Evolutionary conservation across 2,329 filamentous ascomycete species (phyloP).

Genomic region (Penicillium paneum): DNA sequence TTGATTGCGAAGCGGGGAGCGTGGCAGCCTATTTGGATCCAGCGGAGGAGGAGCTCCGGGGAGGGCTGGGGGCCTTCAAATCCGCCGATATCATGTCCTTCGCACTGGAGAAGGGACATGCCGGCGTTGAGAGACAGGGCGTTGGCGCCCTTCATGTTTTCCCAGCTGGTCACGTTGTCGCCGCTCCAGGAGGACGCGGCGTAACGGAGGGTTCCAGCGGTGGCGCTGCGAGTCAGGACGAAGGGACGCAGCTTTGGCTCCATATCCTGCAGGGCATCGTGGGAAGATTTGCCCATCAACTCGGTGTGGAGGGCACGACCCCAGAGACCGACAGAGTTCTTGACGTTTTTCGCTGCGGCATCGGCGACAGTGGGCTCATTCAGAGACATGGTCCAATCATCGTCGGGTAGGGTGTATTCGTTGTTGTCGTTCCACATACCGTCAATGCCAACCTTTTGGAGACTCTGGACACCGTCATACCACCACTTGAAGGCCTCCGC

Average conservation of each 20-base stretch:
- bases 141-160: slow-evolving; percentile 68
- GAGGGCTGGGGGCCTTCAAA: slow-evolving; percentile 68
- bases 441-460: slow-evolving; percentile 64
- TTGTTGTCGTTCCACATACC: slow-evolving; percentile 80
- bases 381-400: slow-evolving; percentile 63
- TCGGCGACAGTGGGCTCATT: slow-evolving; percentile 44
- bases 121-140: slow-evolving; percentile 66
- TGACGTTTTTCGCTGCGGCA: slow-evolving; percentile 40
- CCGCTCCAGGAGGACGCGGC: slow-evolving; percentile 71
- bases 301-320: slow-evolving; percentile 68
- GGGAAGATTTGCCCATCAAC: slow-evolving; percentile 66
- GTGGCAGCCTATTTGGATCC: slow-evolving; percentile 69
- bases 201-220: slow-evolving; percentile 67
- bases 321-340: slow-evolving; percentile 63
- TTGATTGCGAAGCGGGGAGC: slow-evolving; percentile 72
- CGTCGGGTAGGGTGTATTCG: slow-evolving; percentile 65
- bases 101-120: slow-evolving; percentile 63
- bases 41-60: slow-evolving; percentile 67
- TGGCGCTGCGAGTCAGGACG: slow-evolving; percentile 67
- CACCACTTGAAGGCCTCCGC: slow-evolving; percentile 66
- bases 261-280: slow-evolving; percentile 61
- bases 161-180: slow-evolving; percentile 72
- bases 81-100: slow-evolving; percentile 71
- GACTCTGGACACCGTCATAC: slow-evolving; percentile 63
- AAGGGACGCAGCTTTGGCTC: slow-evolving; percentile 62